These are phyloP conservation scores for Mallotus repandus DNA, from an alignment of 441 rosid genomes.

Conservation along the genomic window DNA sequence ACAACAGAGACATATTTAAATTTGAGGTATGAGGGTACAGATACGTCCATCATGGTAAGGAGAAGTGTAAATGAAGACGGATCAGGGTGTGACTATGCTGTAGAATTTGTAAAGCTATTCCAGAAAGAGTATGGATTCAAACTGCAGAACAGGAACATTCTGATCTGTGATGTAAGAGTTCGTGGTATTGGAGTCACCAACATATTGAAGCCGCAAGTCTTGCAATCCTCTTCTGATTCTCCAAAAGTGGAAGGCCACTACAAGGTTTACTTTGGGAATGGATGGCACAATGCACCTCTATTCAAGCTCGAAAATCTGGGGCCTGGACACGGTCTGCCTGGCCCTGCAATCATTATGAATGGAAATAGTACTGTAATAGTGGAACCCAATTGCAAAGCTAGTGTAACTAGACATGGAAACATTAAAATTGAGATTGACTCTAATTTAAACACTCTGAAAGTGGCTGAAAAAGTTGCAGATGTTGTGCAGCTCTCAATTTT, in stretches of 20 bases:
- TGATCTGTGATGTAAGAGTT: constrained; percentile 85
- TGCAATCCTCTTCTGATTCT: constrained; percentile 42
- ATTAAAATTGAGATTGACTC: constrained; percentile 70
- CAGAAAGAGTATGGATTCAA: constrained; percentile 90
- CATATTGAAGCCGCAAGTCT: constrained; percentile 66
- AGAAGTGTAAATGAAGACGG: constrained; percentile 44
- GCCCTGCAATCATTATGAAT: constrained; percentile 93
- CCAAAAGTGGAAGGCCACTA: constrained; percentile 60
- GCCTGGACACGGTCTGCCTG: constrained; percentile 56
- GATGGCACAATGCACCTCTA: constrained; percentile 71
- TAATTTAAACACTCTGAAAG: constrained; percentile 35
- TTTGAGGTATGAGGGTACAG: constrained; percentile 90
- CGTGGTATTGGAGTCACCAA: constrained; percentile 87
- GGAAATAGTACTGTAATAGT: constrained; percentile 93
- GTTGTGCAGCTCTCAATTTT: constrained; percentile 96
- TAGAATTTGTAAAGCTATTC: constrained; percentile 75
- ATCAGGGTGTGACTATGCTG: constrained; percentile 54
- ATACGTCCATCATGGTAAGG: constrained; percentile 93
- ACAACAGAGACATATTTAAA: constrained; percentile 73
- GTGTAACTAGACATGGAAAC: constrained; percentile 82
- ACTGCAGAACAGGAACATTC: constrained; percentile 69
- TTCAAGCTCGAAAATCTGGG: constrained; percentile 79
- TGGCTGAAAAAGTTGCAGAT: constrained; percentile 73
- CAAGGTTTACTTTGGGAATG: constrained; percentile 68
- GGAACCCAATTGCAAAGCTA: constrained; percentile 80